phyloP scores from a whole-genome alignment of 1,284 basidiomycete species.

The Fomitopsis pinicola region DNA sequence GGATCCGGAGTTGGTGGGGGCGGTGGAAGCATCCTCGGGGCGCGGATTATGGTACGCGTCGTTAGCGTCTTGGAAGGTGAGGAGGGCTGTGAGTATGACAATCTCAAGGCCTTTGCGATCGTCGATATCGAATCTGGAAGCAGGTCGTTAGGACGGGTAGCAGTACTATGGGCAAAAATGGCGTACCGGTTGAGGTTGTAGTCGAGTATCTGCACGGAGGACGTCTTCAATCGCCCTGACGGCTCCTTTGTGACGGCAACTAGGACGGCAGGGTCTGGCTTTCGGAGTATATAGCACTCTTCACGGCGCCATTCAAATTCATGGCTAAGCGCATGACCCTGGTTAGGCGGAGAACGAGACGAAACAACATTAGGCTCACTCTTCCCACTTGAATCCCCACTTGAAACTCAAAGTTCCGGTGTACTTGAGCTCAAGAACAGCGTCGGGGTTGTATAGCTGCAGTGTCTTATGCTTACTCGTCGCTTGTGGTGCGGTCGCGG shows the following conservation, averaged over 20 bases:
- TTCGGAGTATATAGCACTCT: constrained; percentile 76
- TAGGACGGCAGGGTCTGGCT: constrained; percentile 81
- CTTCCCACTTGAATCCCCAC: constrained; percentile 80
- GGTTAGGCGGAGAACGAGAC: not conserved
- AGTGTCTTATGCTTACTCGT: constrained; percentile 70
- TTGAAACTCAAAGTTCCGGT: constrained; percentile 71
- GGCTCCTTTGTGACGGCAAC: constrained; percentile 77
- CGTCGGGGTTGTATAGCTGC: constrained; percentile 72
- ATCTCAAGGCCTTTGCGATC: constrained; percentile 84
- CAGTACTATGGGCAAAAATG: too few relatives aligned
- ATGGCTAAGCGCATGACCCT: constrained; percentile 44
- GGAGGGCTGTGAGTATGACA: constrained; percentile 66
- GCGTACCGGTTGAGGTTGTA: constrained; percentile 74
- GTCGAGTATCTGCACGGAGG: constrained; percentile 77
- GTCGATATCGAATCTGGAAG: constrained; percentile 72
- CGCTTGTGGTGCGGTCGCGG: constrained; percentile 56
- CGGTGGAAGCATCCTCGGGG: constrained; percentile 12
- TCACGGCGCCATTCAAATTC: constrained; percentile 82
- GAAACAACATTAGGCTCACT: constrained; percentile 41
- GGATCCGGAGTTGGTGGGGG: constrained; percentile 11
- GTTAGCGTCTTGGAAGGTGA: constrained; percentile 73
- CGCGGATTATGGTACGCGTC: constrained; percentile 47
- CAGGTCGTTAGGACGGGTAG: constrained; percentile 48
- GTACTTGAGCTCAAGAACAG: constrained; percentile 64
- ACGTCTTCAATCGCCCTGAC: constrained; percentile 58